A percentile compares a stretch with the other conserved stretches of the same genome.
Conservation (phyloP, 441 rosid species). For the Pelargonium cotyledonis region DNA sequence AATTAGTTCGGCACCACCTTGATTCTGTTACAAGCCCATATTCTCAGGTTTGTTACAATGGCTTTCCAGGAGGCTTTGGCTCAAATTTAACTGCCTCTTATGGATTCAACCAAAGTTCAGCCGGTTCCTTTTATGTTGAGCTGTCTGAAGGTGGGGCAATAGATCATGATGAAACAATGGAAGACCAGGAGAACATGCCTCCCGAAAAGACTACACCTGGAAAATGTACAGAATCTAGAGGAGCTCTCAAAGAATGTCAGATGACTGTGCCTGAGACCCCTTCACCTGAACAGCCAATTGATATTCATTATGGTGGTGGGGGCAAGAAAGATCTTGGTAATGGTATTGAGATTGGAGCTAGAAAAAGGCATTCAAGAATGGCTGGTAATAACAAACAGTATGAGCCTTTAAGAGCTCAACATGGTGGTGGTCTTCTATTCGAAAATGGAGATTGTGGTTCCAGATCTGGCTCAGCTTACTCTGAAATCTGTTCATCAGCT, state of each 20-base stretch:
- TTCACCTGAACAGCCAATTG: constrained; percentile 89
- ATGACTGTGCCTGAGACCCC: constrained; percentile 96
- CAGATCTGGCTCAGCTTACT: constrained; percentile 63
- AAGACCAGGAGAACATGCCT: constrained; percentile 72
- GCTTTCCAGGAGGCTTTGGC: constrained; percentile 56
- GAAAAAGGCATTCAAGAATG: constrained; percentile 65
- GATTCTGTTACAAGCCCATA: constrained; percentile 94
- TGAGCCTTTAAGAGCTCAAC: constrained; percentile 46
- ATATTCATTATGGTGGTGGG: constrained; percentile 34
- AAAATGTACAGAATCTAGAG: constrained; percentile 46
- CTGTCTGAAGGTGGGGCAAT: constrained; percentile 49
- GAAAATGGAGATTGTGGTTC: constrained; percentile 46
- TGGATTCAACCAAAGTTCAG: constrained; percentile 45
- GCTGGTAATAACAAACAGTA: constrained; percentile 41
- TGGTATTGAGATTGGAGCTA: constrained; percentile 57
- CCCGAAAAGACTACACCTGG: constrained; percentile 82
- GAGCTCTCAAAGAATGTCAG: constrained; percentile 52
- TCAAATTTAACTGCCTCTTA: constrained; percentile 29
- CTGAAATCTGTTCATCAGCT: constrained; percentile 85
- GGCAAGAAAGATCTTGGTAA: constrained; percentile 67
- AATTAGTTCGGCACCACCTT: constrained; percentile 81
- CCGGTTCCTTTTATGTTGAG: constrained; percentile 59
- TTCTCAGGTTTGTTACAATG: constrained; percentile 77
- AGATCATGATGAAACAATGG: constrained; percentile 42
- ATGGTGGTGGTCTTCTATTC: constrained; percentile 50